These are phyloP conservation scores for Nicotiana knightiana DNA, from an alignment of 257 asterid genomes.

Conservation along the genomic window DNA sequence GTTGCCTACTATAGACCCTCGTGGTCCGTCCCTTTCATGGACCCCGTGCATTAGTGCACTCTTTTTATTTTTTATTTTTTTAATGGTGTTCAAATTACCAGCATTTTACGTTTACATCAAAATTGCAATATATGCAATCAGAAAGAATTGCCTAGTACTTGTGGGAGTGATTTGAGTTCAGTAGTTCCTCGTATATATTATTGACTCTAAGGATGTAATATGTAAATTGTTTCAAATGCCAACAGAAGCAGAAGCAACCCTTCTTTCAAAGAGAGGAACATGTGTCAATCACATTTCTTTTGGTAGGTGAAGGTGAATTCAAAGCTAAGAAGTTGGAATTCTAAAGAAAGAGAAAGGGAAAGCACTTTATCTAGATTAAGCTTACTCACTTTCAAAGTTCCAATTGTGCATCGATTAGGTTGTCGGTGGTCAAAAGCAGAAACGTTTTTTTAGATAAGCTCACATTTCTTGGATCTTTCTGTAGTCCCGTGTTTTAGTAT, in stretches of 20 bases:
- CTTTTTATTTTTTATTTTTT: too few species aligned
- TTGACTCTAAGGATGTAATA: background rate
- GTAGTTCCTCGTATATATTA: background rate
- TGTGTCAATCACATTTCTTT: background rate
- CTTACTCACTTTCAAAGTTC: background rate
- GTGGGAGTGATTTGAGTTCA: background rate
- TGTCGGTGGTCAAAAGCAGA: background rate
- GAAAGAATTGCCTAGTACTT: slow-evolving; percentile 4
- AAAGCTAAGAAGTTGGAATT: background rate
- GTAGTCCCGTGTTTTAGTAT: background rate
- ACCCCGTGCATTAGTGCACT: too few species aligned
- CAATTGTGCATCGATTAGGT: background rate
- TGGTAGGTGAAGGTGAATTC: background rate
- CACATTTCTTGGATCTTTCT: slow-evolving; percentile 8
- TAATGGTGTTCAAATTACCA: background rate
- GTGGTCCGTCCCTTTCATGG: too few species aligned
- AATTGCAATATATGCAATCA: background rate
- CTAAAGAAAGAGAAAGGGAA: background rate
- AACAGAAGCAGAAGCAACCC: background rate
- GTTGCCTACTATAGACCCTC: too few species aligned
- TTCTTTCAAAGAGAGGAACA: background rate
- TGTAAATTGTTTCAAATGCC: background rate
- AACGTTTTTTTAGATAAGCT: background rate
- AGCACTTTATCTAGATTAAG: background rate
- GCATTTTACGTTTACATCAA: background rate